Percentiles rank a stretch among this genome's conserved stretches.
phyloP scores from a whole-genome alignment of 768 basidiomycete genomes.

The Podaxis pistillaris region DNA sequence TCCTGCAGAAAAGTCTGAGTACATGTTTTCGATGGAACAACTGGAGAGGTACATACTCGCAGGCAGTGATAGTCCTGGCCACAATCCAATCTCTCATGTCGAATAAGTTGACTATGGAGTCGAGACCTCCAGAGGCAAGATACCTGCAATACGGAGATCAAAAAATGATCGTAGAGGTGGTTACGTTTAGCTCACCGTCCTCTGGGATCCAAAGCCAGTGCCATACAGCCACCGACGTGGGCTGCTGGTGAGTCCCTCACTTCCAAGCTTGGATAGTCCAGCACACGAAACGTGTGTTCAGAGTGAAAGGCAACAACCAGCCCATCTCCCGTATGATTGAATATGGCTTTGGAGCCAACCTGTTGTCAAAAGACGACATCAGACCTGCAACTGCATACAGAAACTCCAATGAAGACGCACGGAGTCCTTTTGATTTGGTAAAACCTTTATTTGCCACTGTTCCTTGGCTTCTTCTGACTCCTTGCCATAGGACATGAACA shows the following conservation, averaged over 20 bases:
- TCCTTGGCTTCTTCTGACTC: conserved; percentile 49
- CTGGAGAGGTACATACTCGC: conserved; percentile 59
- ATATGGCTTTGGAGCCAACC: conserved; percentile 65
- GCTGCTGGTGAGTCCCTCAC: conserved; percentile 64
- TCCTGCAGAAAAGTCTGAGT: conserved; percentile 34
- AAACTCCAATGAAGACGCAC: conserved; percentile 26
- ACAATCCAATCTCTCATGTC: conserved; percentile 82
- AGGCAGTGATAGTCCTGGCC: conserved; percentile 69
- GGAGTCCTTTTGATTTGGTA: conserved; percentile 46
- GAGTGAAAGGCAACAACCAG: conserved; percentile 64
- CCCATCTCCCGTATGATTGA: conserved; percentile 74
- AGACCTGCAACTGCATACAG: background rate
- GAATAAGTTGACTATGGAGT: conserved; percentile 82
- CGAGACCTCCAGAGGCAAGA: conserved; percentile 75
- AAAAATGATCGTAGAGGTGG: background rate
- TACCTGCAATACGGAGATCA: conserved; percentile 43
- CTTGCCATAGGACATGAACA: conserved; percentile 57
- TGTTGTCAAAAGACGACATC: conserved; percentile 28
- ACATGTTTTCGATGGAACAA: background rate
- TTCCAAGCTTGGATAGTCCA: conserved; percentile 65
- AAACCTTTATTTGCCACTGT: conserved; percentile 31
- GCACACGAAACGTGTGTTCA: conserved; percentile 63
- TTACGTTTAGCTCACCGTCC: conserved; percentile 46
- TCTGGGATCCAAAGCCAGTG: conserved; percentile 77
- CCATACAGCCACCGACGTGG: conserved; percentile 78